Evolutionary conservation across 371 early-diverging fungal species (phyloP).

Genomic region (Nematocida sp.): DNA sequence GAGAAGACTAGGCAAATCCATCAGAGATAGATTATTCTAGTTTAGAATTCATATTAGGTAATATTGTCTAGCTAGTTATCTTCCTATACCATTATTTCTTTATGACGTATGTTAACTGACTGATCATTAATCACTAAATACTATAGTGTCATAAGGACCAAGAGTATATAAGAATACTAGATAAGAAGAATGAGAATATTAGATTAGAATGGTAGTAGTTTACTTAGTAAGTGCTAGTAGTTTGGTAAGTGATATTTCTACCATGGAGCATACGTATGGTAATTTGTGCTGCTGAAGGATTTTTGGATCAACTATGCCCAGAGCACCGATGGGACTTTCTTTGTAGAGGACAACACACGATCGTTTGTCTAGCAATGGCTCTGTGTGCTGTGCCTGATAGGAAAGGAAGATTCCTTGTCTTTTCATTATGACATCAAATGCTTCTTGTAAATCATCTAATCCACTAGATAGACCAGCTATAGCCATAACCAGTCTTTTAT

Average conservation of each 20-base stretch:
- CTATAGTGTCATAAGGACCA: no score
- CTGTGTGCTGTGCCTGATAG: background rate
- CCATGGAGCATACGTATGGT: conserved; percentile 41
- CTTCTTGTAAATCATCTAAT: conserved; percentile 66
- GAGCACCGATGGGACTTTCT: background rate
- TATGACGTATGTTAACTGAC: no score
- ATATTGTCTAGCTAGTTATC: no score
- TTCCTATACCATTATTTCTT: no score
- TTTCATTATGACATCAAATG: conserved; percentile 49
- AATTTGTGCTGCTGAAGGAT: conserved; percentile 30
- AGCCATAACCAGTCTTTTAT: conserved; percentile 77
- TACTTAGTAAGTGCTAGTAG: background rate
- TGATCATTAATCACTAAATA: no score
- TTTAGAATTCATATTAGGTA: no score
- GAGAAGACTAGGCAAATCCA: no score
- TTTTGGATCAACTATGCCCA: conserved; percentile 21
- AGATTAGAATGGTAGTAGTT: background rate
- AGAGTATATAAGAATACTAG: no score
- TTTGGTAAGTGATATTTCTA: conserved; percentile 35
- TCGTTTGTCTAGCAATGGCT: conserved; percentile 22
- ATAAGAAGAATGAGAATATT: no score
- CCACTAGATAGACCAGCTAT: conserved; percentile 78
- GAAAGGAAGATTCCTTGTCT: background rate
- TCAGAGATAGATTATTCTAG: no score
- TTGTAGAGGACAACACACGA: conserved; percentile 16